Evolutionary conservation across 306 rosid species (phyloP).

Genomic region (Prunus kanzakura): DNA sequence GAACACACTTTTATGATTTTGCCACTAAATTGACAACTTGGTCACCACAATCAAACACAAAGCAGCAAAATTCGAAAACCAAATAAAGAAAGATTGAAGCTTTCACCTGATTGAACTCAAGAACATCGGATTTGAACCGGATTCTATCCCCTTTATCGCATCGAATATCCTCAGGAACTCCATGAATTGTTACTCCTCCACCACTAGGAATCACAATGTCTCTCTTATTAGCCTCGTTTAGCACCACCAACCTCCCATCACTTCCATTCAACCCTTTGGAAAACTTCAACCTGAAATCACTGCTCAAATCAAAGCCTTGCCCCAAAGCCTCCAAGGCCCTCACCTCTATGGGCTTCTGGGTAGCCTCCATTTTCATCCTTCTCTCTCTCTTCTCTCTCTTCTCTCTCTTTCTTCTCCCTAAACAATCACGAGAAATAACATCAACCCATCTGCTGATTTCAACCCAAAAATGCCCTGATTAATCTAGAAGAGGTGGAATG

Average conservation of each 20-base stretch:
- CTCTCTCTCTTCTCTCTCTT: neutral
- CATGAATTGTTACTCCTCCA: slow-evolving; percentile 46
- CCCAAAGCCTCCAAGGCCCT: slow-evolving; percentile 79
- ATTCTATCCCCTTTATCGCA: slow-evolving; percentile 96
- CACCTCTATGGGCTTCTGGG: slow-evolving; percentile 41
- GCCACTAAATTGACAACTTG: neutral
- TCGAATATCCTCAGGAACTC: slow-evolving; percentile 76
- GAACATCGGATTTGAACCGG: slow-evolving; percentile 87
- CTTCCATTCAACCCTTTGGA: slow-evolving; percentile 51
- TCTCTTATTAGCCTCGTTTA: slow-evolving; percentile 58
- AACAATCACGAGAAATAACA: neutral
- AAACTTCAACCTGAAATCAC: slow-evolving; percentile 78
- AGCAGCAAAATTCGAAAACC: neutral
- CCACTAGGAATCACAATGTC: slow-evolving; percentile 78
- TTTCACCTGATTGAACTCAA: slow-evolving; percentile 78
- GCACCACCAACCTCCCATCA: slow-evolving; percentile 60
- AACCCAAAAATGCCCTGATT: neutral
- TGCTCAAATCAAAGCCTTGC: slow-evolving; percentile 82
- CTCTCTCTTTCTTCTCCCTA: neutral
- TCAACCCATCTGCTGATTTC: neutral
- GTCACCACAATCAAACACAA: neutral
- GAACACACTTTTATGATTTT: neutral
- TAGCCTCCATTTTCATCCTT: slow-evolving; percentile 33
- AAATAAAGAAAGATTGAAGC: neutral
- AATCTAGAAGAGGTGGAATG: neutral